Conservation (phyloP, 73 alveolate genomes). For the Paramecium sexaurelia region DNA sequence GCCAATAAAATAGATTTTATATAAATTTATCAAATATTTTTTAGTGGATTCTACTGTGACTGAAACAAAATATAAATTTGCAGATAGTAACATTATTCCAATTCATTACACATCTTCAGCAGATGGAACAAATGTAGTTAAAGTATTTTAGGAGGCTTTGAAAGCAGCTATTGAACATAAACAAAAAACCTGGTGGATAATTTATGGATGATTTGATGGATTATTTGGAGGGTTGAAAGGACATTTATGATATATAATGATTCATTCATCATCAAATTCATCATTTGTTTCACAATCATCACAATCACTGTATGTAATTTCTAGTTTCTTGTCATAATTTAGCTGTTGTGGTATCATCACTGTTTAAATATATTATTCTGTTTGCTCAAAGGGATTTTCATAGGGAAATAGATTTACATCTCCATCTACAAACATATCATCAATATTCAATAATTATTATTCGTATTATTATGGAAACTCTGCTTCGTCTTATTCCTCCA, state of each 20-base stretch:
- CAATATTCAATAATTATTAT: not conserved
- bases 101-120: conserved; percentile 94
- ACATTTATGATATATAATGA: not conserved
- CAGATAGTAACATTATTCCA: conserved; percentile 85
- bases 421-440: not conserved
- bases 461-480: not conserved
- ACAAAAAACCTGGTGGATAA: conserved; percentile 82
- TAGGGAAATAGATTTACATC: not conserved
- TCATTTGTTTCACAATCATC: conserved; percentile 31
- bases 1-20: conserved; percentile 92
- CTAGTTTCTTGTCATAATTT: not conserved
- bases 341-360: not conserved
- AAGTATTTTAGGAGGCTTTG: conserved; percentile 90
- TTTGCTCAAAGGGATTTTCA: not conserved
- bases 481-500: too few relatives aligned
- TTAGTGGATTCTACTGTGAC: conserved; percentile 83
- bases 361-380: not conserved
- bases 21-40: not conserved
- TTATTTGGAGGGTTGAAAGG: conserved; percentile 44
- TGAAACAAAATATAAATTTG: conserved; percentile 88
- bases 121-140: conserved; percentile 97
- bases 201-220: conserved; percentile 82
- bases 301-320: not conserved
- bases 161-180: conserved; percentile 84
- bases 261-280: conserved; percentile 15